Evolutionary conservation across 306 rosid species (phyloP), one percentile per base, ranked within the genome.

Genomic region (Luffa acutangula): DNA sequence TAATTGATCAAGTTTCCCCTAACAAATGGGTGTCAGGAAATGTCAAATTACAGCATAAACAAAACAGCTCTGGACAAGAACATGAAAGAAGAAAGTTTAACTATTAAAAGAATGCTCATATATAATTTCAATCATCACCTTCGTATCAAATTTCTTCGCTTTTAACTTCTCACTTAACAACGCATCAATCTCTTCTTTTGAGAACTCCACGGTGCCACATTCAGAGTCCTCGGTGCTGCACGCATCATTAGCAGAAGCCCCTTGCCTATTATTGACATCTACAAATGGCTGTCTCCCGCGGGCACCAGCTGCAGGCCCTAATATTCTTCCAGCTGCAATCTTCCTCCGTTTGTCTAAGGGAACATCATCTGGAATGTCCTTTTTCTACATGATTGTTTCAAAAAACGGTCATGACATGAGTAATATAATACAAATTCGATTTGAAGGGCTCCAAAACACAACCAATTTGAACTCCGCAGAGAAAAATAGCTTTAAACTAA

Each of bases 1-100:
- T 85, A 89, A 80, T 41, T 86, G 92, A 2, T 93, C 96, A 74
- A 85, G 36, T 48, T 85, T 95, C 78, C 88, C 89, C 97, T 95
- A 80, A 82, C 79, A 63, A 81, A 83, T 10, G 71, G 46, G 45
- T 74, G 6, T n/a, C 14, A 64, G 14, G 34, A 57, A 31, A 65
- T 54, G 34, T 37, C n/a, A 11, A 10, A 9, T 78, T 18, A 57
- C 48, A 80, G 74, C 10, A 79, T 46, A 58, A 65, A 33, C 17
- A 64, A 41, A 65, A 45, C 77, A 33, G 37, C 53, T 69, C 51
- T 13, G 33, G 20, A 49, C 59, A 57, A 49, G 58, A 48, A 77
- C 8, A 46, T 49, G 18, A 37, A 25, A 53, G 53, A 42, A 76
- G 2, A 49, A 7, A 57, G 20, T 13, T 49, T 76, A 41, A n/a